phyloP scores from a whole-genome alignment of 257 asterid genomes.

The Solanum pennellii region DNA sequence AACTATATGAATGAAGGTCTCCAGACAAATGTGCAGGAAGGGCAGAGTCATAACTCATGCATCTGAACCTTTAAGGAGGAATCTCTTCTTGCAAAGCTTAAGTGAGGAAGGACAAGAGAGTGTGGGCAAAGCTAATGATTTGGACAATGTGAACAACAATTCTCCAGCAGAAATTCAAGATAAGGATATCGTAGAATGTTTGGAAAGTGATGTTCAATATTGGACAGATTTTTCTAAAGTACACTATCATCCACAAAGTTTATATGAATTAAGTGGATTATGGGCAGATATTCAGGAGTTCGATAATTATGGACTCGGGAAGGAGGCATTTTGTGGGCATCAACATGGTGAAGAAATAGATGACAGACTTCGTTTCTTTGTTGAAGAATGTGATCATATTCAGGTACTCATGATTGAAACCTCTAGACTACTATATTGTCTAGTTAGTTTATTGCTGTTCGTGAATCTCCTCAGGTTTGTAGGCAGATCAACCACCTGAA shows the following conservation, averaged over 20 bases:
- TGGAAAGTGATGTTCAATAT: constrained; percentile 67
- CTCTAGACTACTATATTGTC: neutral
- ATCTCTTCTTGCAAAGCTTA: constrained; percentile 80
- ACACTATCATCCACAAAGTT: constrained; percentile 86
- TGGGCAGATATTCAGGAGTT: constrained; percentile 53
- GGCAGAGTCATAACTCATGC: constrained; percentile 55
- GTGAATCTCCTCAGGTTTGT: neutral
- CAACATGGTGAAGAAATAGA: constrained; percentile 65
- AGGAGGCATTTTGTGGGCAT: constrained; percentile 46
- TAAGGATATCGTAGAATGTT: constrained; percentile 56
- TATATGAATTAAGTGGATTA: constrained; percentile 66
- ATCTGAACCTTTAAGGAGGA: constrained; percentile 63
- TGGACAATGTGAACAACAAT: constrained; percentile 14
- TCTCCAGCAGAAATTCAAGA: constrained; percentile 49
- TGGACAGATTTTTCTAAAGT: constrained; percentile 97
- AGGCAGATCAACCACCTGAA: neutral
- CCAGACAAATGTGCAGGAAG: constrained; percentile 50
- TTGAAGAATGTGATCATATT: constrained; percentile 91
- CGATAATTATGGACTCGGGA: constrained; percentile 69
- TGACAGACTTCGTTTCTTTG: constrained; percentile 83
- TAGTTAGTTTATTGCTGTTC: neutral
- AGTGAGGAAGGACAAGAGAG: constrained; percentile 36
- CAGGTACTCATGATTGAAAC: constrained; percentile 39
- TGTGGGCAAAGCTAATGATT: constrained; percentile 9
- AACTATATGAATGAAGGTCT: constrained; percentile 16